Percentiles rank a stretch among this genome's conserved stretches.
Conservation (phyloP, 163 green algal species). For the Scenedesmus sp. region DNA sequence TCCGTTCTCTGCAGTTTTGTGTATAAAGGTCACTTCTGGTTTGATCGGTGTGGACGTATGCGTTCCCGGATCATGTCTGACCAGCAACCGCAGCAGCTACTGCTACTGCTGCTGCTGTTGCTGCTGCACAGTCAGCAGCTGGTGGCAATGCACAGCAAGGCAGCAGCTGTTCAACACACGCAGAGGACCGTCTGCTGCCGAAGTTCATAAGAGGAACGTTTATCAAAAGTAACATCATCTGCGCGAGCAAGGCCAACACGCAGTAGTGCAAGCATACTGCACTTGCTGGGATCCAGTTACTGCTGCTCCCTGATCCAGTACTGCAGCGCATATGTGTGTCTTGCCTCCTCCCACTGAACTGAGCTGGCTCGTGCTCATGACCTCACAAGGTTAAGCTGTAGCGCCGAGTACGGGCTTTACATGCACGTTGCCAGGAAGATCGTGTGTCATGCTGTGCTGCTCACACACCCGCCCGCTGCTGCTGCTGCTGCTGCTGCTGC, state of each 20-base stretch:
- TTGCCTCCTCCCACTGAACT: not conserved
- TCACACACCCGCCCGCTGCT: not conserved
- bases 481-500: slow-evolving; percentile 14
- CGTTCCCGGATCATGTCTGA: not conserved
- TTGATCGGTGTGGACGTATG: not conserved
- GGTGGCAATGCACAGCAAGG: not conserved
- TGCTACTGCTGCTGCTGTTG: not conserved
- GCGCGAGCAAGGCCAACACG: not conserved
- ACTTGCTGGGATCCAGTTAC: not conserved
- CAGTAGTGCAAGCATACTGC: not conserved
- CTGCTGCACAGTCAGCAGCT: slow-evolving; percentile 1
- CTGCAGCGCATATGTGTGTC: not conserved
- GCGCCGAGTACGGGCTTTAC: too few species aligned
- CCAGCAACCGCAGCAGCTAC: not conserved
- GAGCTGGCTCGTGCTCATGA: not conserved
- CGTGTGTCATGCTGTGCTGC: not conserved
- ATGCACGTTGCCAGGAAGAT: not conserved
- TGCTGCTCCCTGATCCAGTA: not conserved
- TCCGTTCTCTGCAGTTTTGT: not conserved
- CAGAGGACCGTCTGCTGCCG: too few species aligned
- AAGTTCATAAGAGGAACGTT: too few species aligned
- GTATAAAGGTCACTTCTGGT: not conserved
- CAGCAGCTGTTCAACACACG: not conserved
- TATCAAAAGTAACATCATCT: too few species aligned
- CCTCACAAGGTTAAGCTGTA: too few species aligned